These are phyloP conservation scores for Elaeis guineensis DNA, from an alignment of 176 grass and related monocot genomes.

Conservation along the genomic window DNA sequence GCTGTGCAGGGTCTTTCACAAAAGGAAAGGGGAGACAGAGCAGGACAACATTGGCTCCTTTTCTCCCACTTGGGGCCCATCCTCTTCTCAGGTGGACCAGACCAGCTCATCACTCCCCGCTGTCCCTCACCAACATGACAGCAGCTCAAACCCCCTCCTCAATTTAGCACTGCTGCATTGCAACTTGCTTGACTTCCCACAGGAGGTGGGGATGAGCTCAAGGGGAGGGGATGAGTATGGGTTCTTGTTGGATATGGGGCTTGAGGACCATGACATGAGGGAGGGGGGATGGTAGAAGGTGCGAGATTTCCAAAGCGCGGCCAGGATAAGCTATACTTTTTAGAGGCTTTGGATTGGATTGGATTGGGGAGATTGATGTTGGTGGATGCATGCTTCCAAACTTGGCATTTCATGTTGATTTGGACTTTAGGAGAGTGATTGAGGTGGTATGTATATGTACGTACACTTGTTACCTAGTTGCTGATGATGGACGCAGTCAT, in stretches of 20 bases:
- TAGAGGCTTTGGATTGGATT: no score
- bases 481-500: no score
- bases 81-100: conserved; percentile 8
- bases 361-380: no score
- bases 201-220: conserved; percentile 29
- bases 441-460: no score
- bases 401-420: no score
- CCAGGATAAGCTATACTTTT: no score
- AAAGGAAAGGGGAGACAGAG: conserved; percentile 8
- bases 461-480: no score
- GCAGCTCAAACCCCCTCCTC: conserved; percentile 4
- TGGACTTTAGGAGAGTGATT: no score
- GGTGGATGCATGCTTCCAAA: no score
- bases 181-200: conserved; percentile 23
- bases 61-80: background rate
- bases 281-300: no score
- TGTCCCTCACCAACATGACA: background rate
- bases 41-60: background rate
- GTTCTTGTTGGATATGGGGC: conserved; percentile 8
- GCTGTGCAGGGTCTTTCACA: conserved; percentile 17
- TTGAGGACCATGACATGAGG: conserved; percentile 17
- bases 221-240: conserved; percentile 20
- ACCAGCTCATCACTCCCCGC: background rate
- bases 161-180: conserved; percentile 7
- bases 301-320: no score